These are phyloP conservation scores for Phytophthora litchii DNA, from an alignment of 352 stramenopile genomes.

Conservation along the genomic window DNA sequence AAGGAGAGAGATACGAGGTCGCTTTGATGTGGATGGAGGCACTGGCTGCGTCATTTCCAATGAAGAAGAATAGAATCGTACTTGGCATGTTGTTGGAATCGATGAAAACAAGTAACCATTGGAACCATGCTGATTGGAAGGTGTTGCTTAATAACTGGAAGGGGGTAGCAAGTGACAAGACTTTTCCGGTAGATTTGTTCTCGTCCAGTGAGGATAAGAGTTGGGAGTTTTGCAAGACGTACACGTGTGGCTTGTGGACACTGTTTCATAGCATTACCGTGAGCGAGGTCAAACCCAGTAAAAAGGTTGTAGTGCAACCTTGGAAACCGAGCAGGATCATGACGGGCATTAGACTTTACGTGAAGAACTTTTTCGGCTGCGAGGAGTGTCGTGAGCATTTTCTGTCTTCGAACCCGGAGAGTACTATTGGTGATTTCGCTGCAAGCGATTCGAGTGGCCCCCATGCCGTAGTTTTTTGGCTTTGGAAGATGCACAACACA, in stretches of 20 bases:
- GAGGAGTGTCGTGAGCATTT: constrained; percentile 83
- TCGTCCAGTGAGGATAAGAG: constrained; percentile 49
- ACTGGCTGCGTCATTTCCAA: constrained; percentile 62
- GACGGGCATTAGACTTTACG: constrained; percentile 66
- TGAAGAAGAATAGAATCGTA: constrained; percentile 63
- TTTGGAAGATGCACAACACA: constrained; percentile 87
- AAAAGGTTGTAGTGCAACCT: constrained; percentile 28
- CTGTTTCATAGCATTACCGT: constrained; percentile 83
- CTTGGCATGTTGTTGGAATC: constrained; percentile 48
- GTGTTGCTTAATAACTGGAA: constrained; percentile 74
- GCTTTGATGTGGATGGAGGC: constrained; percentile 72
- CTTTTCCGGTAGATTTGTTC: constrained; percentile 72
- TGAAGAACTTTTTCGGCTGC: constrained; percentile 86
- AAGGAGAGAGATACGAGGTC: constrained; percentile 66
- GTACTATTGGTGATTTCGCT: constrained; percentile 51
- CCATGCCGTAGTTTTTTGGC: constrained; percentile 63
- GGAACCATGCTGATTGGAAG: constrained; percentile 65
- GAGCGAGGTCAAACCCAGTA: constrained; percentile 27
- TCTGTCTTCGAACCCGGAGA: constrained; percentile 62
- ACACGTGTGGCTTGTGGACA: constrained; percentile 84
- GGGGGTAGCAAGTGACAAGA: constrained; percentile 37
- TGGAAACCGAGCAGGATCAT: constrained; percentile 68
- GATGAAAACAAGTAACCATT: constrained; percentile 49
- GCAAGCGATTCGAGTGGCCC: constrained; percentile 42
- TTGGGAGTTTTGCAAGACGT: constrained; percentile 71